These are phyloP conservation scores for Cicer judaicum DNA, from an alignment of 306 rosid species.

Conservation along the genomic window DNA sequence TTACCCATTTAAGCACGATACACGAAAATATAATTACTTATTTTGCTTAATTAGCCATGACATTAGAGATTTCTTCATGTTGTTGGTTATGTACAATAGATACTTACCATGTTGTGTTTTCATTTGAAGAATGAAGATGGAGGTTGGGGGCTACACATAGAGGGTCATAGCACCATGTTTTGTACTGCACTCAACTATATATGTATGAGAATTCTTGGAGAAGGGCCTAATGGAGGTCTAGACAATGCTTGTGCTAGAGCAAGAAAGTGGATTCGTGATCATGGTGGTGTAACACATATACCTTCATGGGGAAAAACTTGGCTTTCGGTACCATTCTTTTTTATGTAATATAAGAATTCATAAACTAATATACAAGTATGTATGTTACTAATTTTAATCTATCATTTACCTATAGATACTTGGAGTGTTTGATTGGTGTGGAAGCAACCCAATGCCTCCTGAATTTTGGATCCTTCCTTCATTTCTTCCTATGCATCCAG, in stretches of 20 bases:
- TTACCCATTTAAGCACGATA: not conserved
- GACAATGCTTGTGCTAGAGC: slow-evolving; percentile 71
- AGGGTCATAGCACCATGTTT: slow-evolving; percentile 84
- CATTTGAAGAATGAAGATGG: slow-evolving; percentile 75
- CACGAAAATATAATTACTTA: not conserved
- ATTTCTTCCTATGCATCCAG: slow-evolving; percentile 79
- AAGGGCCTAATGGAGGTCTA: slow-evolving; percentile 65
- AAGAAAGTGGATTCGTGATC: slow-evolving; percentile 75
- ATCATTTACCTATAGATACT: slow-evolving; percentile 49
- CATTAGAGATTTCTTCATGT: not conserved
- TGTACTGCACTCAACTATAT: slow-evolving; percentile 66
- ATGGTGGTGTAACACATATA: slow-evolving; percentile 64
- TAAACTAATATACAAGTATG: not conserved
- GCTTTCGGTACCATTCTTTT: slow-evolving; percentile 63
- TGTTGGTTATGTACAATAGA: not conserved
- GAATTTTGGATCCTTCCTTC: slow-evolving; percentile 87
- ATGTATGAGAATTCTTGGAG: slow-evolving; percentile 74
- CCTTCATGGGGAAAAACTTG: slow-evolving; percentile 90
- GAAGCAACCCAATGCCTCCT: slow-evolving; percentile 83
- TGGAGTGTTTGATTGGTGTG: slow-evolving; percentile 74
- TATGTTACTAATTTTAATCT: not conserved
- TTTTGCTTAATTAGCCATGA: not conserved
- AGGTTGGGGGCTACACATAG: slow-evolving; percentile 83
- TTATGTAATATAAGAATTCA: not conserved
- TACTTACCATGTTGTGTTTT: not conserved